Percentiles rank a stretch among this genome's conserved stretches.
phyloP scores from a whole-genome alignment of 306 rosid species.

The Dalbergia oliveri region DNA sequence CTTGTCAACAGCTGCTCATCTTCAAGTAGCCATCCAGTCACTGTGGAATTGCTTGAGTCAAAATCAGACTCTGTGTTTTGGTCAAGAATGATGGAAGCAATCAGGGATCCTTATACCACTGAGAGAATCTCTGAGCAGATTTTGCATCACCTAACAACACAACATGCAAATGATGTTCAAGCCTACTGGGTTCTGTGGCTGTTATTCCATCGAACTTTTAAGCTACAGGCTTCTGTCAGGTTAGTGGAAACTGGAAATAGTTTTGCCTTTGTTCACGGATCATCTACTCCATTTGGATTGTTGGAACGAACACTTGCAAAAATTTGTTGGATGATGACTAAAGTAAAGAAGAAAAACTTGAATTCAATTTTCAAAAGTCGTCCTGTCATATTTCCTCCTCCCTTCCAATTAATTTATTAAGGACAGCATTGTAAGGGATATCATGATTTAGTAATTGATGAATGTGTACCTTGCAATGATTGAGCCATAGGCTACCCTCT shows the following conservation, averaged over 20 bases:
- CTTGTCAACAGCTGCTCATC: constrained; percentile 63
- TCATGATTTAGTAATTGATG: constrained; percentile 15
- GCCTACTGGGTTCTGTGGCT: constrained; percentile 94
- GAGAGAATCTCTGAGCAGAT: constrained; percentile 92
- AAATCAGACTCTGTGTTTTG: constrained; percentile 68
- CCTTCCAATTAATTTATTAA: too few species aligned
- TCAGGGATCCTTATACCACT: constrained; percentile 71
- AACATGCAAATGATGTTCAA: constrained; percentile 70
- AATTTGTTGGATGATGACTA: not conserved
- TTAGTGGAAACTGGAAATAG: constrained; percentile 50
- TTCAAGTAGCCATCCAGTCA: constrained; percentile 51
- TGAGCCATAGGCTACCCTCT: too few species aligned
- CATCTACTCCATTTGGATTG: constrained; percentile 33
- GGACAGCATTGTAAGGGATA: not conserved
- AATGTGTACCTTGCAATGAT: too few species aligned
- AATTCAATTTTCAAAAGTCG: not conserved
- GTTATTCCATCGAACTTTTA: constrained; percentile 63
- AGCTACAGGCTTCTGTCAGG: constrained; percentile 73
- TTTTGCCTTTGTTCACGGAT: constrained; percentile 41
- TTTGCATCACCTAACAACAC: constrained; percentile 72
- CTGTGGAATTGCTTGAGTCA: constrained; percentile 57
- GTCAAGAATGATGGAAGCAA: constrained; percentile 76
- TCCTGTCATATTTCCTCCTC: too few species aligned
- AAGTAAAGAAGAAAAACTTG: not conserved
- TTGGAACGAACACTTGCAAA: constrained; percentile 17